phyloP scores from a whole-genome alignment of 2,329 filamentous ascomycete species.

The Ophiocordyceps camponoti-floridani region DNA sequence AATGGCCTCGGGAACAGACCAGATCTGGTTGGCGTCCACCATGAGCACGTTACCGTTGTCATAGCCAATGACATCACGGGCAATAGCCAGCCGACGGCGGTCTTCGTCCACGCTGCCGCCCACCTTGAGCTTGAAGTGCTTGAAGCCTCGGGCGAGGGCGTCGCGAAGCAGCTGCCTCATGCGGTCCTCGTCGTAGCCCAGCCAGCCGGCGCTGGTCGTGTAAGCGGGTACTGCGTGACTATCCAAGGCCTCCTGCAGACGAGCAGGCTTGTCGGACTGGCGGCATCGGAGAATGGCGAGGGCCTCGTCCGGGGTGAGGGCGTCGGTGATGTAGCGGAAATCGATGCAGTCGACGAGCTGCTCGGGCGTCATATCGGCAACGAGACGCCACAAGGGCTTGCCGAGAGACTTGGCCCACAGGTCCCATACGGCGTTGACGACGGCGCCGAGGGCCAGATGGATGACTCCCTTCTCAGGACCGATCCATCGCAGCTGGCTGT shows the following conservation, averaged over 20 bases:
- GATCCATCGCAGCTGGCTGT: conserved; percentile 85
- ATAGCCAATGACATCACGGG: conserved; percentile 63
- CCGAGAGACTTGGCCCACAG: conserved; percentile 77
- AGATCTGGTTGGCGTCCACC: conserved; percentile 88
- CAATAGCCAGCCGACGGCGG: conserved; percentile 50
- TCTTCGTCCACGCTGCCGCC: conserved; percentile 58
- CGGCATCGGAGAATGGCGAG: conserved; percentile 48
- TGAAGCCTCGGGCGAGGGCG: conserved; percentile 60
- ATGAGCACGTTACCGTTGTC: conserved; percentile 73
- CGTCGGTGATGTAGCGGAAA: conserved; percentile 88
- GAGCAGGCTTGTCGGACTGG: conserved; percentile 48
- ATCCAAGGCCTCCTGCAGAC: conserved; percentile 55
- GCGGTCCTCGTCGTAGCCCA: conserved; percentile 81
- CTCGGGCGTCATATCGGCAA: conserved; percentile 78
- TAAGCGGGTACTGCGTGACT: conserved; percentile 73
- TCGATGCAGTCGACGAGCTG: conserved; percentile 80
- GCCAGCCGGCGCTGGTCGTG: conserved; percentile 78
- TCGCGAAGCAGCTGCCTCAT: conserved; percentile 59
- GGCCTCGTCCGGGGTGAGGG: conserved; percentile 74
- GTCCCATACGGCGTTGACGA: conserved; percentile 88
- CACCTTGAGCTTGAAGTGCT: conserved; percentile 84
- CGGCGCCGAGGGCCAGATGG: conserved; percentile 73
- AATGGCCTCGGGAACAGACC: conserved; percentile 80
- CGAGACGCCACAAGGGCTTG: conserved; percentile 82
- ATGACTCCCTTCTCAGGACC: conserved; percentile 89